Evolutionary conservation across 164 flowering plant genomes (phyloP).

Genomic region (Piper longum): DNA sequence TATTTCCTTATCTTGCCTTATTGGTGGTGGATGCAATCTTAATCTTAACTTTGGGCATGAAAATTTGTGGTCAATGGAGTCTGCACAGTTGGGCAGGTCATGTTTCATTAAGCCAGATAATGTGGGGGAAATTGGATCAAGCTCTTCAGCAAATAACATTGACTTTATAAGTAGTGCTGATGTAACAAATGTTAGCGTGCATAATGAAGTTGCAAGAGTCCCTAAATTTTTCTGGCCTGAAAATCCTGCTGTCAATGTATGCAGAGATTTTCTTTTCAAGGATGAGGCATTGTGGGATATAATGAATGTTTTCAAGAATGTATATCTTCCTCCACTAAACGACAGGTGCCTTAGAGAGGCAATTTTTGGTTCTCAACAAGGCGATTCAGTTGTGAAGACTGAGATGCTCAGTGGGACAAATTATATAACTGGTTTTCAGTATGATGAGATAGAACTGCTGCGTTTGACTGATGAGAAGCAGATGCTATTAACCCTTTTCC

Average conservation of each 20-base stretch:
- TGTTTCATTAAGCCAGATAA: slow-evolving; percentile 14
- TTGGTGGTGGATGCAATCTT: slow-evolving; percentile 65
- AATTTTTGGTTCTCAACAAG: slow-evolving; percentile 25
- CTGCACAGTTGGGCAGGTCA: slow-evolving; percentile 8
- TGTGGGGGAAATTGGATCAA: slow-evolving; percentile 1
- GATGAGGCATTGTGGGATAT: slow-evolving; percentile 33
- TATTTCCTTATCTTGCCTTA: slow-evolving; percentile 61
- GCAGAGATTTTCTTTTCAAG: slow-evolving; percentile 27
- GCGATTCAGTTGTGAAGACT: not conserved
- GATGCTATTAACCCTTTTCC: slow-evolving; percentile 45
- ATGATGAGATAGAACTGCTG: slow-evolving; percentile 33
- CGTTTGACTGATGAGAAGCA: slow-evolving; percentile 32
- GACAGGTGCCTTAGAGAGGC: slow-evolving; percentile 56
- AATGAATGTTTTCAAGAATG: slow-evolving; percentile 44
- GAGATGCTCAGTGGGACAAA: slow-evolving; percentile 32
- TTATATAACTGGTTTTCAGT: slow-evolving; percentile 49
- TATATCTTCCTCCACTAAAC: slow-evolving; percentile 57
- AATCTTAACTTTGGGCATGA: slow-evolving; percentile 34
- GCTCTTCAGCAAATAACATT: slow-evolving; percentile 4
- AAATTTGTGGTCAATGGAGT: slow-evolving; percentile 14
- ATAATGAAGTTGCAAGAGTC: slow-evolving; percentile 11
- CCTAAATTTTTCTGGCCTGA: slow-evolving; percentile 42
- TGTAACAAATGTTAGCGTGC: not conserved
- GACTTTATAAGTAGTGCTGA: not conserved
- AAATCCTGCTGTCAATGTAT: slow-evolving; percentile 68